phyloP scores from a whole-genome alignment of 805 yeast genomes.

The Debaryomyces castellii region DNA sequence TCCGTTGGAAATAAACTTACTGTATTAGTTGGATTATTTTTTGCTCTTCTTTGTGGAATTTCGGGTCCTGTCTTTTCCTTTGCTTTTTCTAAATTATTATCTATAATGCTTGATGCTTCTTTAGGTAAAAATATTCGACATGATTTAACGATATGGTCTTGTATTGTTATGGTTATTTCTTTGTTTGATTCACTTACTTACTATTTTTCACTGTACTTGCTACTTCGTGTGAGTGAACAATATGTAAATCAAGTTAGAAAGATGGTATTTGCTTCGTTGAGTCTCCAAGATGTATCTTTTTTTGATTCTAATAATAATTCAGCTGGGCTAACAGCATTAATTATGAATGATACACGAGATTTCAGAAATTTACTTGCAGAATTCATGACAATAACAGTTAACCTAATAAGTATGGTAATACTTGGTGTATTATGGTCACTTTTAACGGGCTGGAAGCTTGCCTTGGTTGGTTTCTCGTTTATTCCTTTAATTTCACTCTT shows the following conservation, averaged over 20 bases:
- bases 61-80: conserved; percentile 77
- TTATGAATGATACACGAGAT: conserved; percentile 83
- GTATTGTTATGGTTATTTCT: conserved; percentile 62
- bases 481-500: conserved; percentile 60
- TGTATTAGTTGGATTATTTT: conserved; percentile 49
- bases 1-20: conserved; percentile 19
- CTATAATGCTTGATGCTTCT: conserved; percentile 55
- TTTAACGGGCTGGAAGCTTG: conserved; percentile 78
- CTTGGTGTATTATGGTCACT: conserved; percentile 79
- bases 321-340: conserved; percentile 59
- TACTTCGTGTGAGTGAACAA: conserved; percentile 62
- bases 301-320: conserved; percentile 40
- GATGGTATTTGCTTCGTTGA: conserved; percentile 46
- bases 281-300: conserved; percentile 56
- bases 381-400: conserved; percentile 53
- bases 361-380: conserved; percentile 63
- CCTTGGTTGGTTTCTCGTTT: conserved; percentile 78
- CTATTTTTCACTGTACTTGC: conserved; percentile 48
- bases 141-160: conserved; percentile 60
- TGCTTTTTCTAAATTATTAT: conserved; percentile 67
- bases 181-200: conserved; percentile 57
- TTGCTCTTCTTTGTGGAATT: conserved; percentile 58
- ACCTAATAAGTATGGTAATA: conserved; percentile 52
- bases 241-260: conserved; percentile 63
- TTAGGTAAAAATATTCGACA: conserved; percentile 28